Percentiles rank a stretch among this genome's conserved stretches.
phyloP scores from a whole-genome alignment of 2,329 filamentous ascomycete genomes.

The Ophiocordyceps polyrhachis-furcata region DNA sequence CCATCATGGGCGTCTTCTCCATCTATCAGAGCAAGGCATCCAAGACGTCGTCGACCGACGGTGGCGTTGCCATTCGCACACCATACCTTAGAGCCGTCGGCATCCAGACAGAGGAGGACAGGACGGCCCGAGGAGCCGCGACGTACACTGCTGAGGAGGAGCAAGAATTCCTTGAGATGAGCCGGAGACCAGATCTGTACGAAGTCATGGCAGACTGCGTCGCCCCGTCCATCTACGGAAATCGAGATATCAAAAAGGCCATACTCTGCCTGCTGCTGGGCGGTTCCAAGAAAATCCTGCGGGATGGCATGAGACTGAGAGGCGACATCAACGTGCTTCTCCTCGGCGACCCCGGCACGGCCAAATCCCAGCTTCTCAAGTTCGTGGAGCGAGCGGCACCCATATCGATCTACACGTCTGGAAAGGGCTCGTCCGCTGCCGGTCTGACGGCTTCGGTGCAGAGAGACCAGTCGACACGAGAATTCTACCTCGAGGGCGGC shows the following conservation, averaged over 20 bases:
- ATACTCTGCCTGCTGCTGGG: slow-evolving; percentile 87
- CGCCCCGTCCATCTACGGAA: slow-evolving; percentile 93
- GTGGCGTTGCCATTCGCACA: slow-evolving; percentile 85
- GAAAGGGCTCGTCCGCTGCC: slow-evolving; percentile 91
- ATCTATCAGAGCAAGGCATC: slow-evolving; percentile 89
- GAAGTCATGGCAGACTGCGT: slow-evolving; percentile 79
- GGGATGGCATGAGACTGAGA: slow-evolving; percentile 92
- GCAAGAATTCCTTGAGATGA: slow-evolving; percentile 87
- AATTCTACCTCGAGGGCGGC: slow-evolving; percentile 95
- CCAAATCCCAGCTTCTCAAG: slow-evolving; percentile 91
- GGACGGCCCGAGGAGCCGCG: slow-evolving; percentile 67
- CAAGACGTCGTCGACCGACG: slow-evolving; percentile 53
- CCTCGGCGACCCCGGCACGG: slow-evolving; percentile 92
- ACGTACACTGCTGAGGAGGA: slow-evolving; percentile 90
- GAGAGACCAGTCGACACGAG: slow-evolving; percentile 73
- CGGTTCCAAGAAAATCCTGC: slow-evolving; percentile 92
- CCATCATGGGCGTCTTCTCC: slow-evolving; percentile 91
- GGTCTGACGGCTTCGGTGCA: slow-evolving; percentile 96
- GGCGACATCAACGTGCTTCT: slow-evolving; percentile 96
- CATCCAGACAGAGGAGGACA: slow-evolving; percentile 77
- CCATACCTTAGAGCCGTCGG: slow-evolving; percentile 88
- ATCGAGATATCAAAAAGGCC: slow-evolving; percentile 88
- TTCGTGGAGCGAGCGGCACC: slow-evolving; percentile 94
- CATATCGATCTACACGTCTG: slow-evolving; percentile 96
- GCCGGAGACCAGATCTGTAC: slow-evolving; percentile 81